Evolutionary conservation across 345 rosid genomes (phyloP).

Genomic region (Toxicodendron radicans): DNA sequence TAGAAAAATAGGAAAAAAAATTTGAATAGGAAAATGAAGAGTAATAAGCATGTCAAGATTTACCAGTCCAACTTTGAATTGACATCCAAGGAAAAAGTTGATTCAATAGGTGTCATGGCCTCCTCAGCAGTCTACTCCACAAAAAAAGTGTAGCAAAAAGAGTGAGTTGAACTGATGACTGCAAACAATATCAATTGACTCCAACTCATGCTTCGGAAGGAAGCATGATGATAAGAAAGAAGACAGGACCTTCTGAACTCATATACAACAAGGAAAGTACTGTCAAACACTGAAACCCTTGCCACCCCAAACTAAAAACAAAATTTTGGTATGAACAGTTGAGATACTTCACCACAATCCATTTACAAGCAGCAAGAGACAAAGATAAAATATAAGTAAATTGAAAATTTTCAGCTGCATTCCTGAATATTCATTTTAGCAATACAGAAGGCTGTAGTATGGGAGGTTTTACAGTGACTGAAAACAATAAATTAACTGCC

Average conservation of each 20-base stretch:
- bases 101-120: constrained; percentile 99
- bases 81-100: constrained; percentile 95
- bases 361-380: not conserved
- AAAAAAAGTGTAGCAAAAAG: constrained; percentile 14
- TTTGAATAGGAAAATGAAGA: not conserved
- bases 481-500: not conserved
- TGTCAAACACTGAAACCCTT: not conserved
- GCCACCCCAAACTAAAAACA: constrained; percentile 3
- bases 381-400: not conserved
- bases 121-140: constrained; percentile 89
- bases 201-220: not conserved
- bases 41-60: constrained; percentile 18
- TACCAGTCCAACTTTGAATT: constrained; percentile 98
- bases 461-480: not conserved
- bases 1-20: not conserved
- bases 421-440: not conserved
- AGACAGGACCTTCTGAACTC: not conserved
- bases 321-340: not conserved
- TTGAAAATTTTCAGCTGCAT: not conserved
- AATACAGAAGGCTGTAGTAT: not conserved
- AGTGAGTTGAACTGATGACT: not conserved
- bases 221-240: not conserved
- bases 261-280: not conserved
- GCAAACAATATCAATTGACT: not conserved
- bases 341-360: not conserved